Conservation (phyloP, 2,329 filamentous ascomycete genomes). For the Fonsecaea pedrosoi region DNA sequence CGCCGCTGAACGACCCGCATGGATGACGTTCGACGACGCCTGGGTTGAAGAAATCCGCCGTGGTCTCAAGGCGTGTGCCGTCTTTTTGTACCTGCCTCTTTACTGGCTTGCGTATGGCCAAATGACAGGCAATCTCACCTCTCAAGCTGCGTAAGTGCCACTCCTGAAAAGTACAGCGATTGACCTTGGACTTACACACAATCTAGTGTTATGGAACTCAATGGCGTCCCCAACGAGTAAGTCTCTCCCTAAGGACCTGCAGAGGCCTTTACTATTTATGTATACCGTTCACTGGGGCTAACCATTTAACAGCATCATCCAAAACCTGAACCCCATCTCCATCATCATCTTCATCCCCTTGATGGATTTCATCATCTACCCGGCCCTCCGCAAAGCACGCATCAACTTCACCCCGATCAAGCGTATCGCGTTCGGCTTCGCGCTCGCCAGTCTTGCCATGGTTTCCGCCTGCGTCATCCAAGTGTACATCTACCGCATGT, state of each 20-base stretch:
- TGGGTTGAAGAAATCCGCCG: conserved; percentile 81
- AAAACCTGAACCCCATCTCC: conserved; percentile 61
- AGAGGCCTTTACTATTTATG: background rate
- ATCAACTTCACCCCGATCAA: conserved; percentile 62
- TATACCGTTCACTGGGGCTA: background rate
- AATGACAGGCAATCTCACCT: conserved; percentile 62
- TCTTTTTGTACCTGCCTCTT: conserved; percentile 68
- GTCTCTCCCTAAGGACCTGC: background rate
- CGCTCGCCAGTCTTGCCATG: conserved; percentile 57
- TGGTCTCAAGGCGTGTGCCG: conserved; percentile 71
- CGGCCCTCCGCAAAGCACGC: conserved; percentile 53
- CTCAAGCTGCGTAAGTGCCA: conserved; percentile 54
- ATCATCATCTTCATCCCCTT: conserved; percentile 63
- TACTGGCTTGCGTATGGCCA: conserved; percentile 65
- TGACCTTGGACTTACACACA: background rate
- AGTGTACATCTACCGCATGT: conserved; percentile 63
- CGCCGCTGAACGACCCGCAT: conserved; percentile 63
- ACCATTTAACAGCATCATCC: conserved; percentile 49
- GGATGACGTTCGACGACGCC: conserved; percentile 83
- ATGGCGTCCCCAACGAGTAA: conserved; percentile 61
- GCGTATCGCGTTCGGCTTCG: conserved; percentile 60
- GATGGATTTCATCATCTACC: conserved; percentile 61
- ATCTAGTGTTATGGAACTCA: conserved; percentile 54
- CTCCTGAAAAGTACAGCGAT: no score
- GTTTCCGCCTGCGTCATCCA: conserved; percentile 59